Conservation (phyloP, 805 yeast species). For the Martiniozyma abietophila region DNA sequence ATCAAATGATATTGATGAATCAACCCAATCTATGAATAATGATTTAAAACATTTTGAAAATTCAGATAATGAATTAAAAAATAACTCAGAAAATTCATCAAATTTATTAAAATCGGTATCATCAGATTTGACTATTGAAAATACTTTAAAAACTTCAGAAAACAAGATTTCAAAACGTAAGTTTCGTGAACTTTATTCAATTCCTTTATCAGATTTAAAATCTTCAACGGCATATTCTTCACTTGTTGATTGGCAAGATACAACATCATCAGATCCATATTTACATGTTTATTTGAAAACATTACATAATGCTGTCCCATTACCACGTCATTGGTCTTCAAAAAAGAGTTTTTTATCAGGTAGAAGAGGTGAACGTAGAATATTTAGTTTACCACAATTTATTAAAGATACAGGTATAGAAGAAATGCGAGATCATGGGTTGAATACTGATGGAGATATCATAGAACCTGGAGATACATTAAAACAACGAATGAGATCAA, state of each 20-base stretch:
- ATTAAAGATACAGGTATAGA: slow-evolving; percentile 78
- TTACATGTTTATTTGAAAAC: slow-evolving; percentile 57
- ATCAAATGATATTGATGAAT: too few relatives aligned
- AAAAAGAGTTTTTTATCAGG: slow-evolving; percentile 67
- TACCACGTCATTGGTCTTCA: slow-evolving; percentile 79
- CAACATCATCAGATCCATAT: slow-evolving; percentile 72
- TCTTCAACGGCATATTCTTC: slow-evolving; percentile 55
- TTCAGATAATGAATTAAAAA: too few relatives aligned
- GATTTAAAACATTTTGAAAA: too few relatives aligned
- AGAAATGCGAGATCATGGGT: slow-evolving; percentile 65
- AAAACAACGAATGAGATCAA: slow-evolving; percentile 68
- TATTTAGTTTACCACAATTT: slow-evolving; percentile 70
- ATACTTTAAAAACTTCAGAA: too few relatives aligned
- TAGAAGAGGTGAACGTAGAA: slow-evolving; percentile 58
- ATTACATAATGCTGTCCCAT: slow-evolving; percentile 56
- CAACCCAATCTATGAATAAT: too few relatives aligned
- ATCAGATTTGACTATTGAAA: too few relatives aligned
- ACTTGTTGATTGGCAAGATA: slow-evolving; percentile 74
- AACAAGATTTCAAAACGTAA: slow-evolving; percentile 44
- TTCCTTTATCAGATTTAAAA: slow-evolving; percentile 63
- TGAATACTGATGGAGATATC: slow-evolving; percentile 38
- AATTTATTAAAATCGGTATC: too few relatives aligned
- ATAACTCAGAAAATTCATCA: too few relatives aligned
- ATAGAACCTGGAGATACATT: slow-evolving; percentile 38
- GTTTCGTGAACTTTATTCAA: slow-evolving; percentile 40